Evolutionary conservation across 495 filamentous ascomycete species (phyloP), one percentile per base, ranked within the genome.

Genomic region (Penicillium cosmopolitanum): DNA sequence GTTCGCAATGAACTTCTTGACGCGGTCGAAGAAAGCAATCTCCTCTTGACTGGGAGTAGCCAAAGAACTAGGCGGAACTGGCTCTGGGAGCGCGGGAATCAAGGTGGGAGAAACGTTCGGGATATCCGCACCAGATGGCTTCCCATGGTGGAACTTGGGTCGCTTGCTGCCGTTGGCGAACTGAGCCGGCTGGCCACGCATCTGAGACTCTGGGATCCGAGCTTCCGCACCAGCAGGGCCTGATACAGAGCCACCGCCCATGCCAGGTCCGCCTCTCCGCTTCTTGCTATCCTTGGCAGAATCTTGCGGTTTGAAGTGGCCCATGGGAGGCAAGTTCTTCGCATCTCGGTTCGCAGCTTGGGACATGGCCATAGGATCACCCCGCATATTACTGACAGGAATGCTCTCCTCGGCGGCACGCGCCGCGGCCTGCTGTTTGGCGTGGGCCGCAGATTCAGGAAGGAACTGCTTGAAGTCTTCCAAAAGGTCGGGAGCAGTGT

Each of bases 391-490:
- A 60, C 84, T 88, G 50, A 85, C 71, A 51, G 84, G 82, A 44
- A 82, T 84, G 12, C 79, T 82, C 57, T 92, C 89, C 60, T 90
- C 90, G 44, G 90, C 84, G 35, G 83, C 80, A 66, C 86, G 81
- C 51, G 78, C 74, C 25, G 74, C 75, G 13, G 86, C 85, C 57
- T 88, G 82, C 60, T 88, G 87, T 74, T 90, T 92, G 51, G 88
- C 90, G 68, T 91, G 93, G 35, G 95, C 93, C 12, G 96, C 94
- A 60, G 95, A 96, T 72, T 99, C 96, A 2, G 96, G 96, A 18
- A 99, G 80, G 60, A 99, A 99, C 70, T 99, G 96, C 70, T 99
- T 99, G 73, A 99, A 99, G 66, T 98, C 96, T 73, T 98, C 94
- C 18, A 99, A 73, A 8, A 99, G 87, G 77, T 99, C 96, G n/a